Evolutionary conservation across 345 rosid genomes (phyloP).

Genomic region (Cardamine occulta): DNA sequence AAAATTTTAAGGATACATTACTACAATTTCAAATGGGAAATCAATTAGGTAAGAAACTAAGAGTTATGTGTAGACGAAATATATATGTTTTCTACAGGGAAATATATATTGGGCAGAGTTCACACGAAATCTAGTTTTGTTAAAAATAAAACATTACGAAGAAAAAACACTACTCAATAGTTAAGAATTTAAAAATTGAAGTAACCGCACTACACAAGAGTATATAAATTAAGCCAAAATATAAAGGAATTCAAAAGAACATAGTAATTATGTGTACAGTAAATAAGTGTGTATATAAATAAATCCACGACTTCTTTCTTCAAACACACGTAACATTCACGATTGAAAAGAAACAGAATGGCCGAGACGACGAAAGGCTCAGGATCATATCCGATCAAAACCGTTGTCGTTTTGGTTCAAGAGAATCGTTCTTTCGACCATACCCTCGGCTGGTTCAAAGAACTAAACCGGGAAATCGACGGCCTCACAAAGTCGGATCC

Average conservation of each 20-base stretch:
- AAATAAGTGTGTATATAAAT: no score
- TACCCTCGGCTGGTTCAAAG: constrained; percentile 85
- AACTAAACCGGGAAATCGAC: constrained; percentile 70
- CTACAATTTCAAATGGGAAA: not conserved
- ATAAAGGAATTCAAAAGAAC: not conserved
- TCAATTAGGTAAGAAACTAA: not conserved
- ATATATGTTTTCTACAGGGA: not conserved
- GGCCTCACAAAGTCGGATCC: constrained; percentile 71
- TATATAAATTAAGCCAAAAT: not conserved
- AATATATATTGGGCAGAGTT: not conserved
- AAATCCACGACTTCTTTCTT: not conserved
- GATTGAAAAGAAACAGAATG: constrained; percentile 8
- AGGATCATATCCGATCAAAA: constrained; percentile 67
- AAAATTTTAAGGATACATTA: not conserved
- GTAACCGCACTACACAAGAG: no score
- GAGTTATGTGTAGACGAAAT: not conserved
- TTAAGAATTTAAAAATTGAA: no score
- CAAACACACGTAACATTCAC: not conserved
- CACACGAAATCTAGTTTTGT: not conserved
- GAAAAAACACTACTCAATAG: no score
- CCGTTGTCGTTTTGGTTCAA: constrained; percentile 78
- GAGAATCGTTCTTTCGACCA: constrained; percentile 97
- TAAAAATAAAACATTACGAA: no score
- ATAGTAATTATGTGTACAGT: no score
- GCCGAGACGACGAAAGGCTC: constrained; percentile 30